Percentiles rank a stretch among this genome's conserved stretches.
These are phyloP conservation scores for Metarhizium guizhouense DNA, from an alignment of 2,329 filamentous ascomycete genomes.

Conservation along the genomic window DNA sequence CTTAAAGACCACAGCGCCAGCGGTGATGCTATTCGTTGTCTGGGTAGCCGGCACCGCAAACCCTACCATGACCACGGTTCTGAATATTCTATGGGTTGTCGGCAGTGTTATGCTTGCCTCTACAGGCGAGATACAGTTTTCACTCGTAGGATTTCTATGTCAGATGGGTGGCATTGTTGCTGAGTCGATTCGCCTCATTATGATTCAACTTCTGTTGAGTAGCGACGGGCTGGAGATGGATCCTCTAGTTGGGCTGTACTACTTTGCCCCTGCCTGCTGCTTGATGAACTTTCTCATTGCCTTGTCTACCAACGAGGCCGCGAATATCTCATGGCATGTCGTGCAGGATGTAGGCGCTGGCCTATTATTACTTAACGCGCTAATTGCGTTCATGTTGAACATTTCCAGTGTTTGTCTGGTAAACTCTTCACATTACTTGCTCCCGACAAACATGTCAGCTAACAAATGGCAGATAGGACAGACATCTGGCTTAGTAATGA, in stretches of 20 bases:
- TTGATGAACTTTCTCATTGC: slow-evolving; percentile 69
- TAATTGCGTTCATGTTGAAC: slow-evolving; percentile 72
- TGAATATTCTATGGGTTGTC: slow-evolving; percentile 44
- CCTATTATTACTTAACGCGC: slow-evolving; percentile 62
- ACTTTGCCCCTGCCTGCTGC: slow-evolving; percentile 79
- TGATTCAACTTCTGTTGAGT: slow-evolving; percentile 77
- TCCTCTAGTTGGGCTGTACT: slow-evolving; percentile 79
- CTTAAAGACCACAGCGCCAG: slow-evolving; percentile 60
- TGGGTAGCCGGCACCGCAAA: slow-evolving; percentile 48
- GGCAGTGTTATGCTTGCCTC: slow-evolving; percentile 43
- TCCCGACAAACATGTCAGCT: neutral
- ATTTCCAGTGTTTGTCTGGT: slow-evolving; percentile 81
- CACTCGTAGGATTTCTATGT: slow-evolving; percentile 54
- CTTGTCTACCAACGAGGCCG: slow-evolving; percentile 53
- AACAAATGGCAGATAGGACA: slow-evolving; percentile 63
- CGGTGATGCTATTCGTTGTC: slow-evolving; percentile 54
- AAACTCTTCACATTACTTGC: slow-evolving; percentile 22
- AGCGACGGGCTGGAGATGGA: slow-evolving; percentile 77
- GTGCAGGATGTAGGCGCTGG: slow-evolving; percentile 55
- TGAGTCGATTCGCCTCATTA: slow-evolving; percentile 72
- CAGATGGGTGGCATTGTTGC: slow-evolving; percentile 71
- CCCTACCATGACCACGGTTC: slow-evolving; percentile 33
- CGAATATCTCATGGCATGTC: slow-evolving; percentile 55
- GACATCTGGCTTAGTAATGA: slow-evolving; percentile 79
- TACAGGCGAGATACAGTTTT: slow-evolving; percentile 60